Conservation (phyloP, 768 basidiomycete genomes). For the Phanerodontia chrysosporium region DNA sequence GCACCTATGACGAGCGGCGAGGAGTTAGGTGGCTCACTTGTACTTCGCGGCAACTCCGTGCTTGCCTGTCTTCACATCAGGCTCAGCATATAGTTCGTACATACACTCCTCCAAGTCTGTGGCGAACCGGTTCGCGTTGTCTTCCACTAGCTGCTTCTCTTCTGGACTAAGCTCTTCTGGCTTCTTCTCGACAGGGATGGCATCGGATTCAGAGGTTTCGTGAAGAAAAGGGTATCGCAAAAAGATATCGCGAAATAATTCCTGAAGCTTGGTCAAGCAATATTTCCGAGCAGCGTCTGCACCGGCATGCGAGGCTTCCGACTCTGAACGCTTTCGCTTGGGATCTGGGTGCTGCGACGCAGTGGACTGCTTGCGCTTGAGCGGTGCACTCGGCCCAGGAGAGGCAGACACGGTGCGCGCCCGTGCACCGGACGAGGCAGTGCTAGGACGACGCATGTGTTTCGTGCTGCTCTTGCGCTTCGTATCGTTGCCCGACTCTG, state of each 20-base stretch:
- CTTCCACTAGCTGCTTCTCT: constrained; percentile 50
- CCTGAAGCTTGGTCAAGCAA: constrained; percentile 71
- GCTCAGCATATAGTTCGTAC: constrained; percentile 73
- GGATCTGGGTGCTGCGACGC: constrained; percentile 36
- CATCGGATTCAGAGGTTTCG: constrained; percentile 21
- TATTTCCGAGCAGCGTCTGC: constrained; percentile 80
- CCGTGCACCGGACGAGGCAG: constrained; percentile 6
- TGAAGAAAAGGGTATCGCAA: constrained; percentile 58
- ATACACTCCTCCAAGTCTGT: constrained; percentile 70
- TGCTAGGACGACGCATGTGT: constrained; percentile 19
- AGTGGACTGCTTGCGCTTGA: constrained; percentile 55
- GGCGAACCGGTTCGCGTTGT: constrained; percentile 60
- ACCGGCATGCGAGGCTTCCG: constrained; percentile 27
- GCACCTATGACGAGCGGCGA: background rate
- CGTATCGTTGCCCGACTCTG: constrained; percentile 13
- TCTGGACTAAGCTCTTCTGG: constrained; percentile 56
- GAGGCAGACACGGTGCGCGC: constrained; percentile 11
- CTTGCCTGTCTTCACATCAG: constrained; percentile 59
- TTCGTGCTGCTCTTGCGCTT: constrained; percentile 9
- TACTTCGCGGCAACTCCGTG: constrained; percentile 70
- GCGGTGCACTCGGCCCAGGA: constrained; percentile 15
- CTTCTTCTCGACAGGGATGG: constrained; percentile 33
- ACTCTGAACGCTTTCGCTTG: constrained; percentile 44
- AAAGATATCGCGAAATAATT: constrained; percentile 69
- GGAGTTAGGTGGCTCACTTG: constrained; percentile 51